Conservation (phyloP, 208 protist species). For the Entamoeba invadens region DNA sequence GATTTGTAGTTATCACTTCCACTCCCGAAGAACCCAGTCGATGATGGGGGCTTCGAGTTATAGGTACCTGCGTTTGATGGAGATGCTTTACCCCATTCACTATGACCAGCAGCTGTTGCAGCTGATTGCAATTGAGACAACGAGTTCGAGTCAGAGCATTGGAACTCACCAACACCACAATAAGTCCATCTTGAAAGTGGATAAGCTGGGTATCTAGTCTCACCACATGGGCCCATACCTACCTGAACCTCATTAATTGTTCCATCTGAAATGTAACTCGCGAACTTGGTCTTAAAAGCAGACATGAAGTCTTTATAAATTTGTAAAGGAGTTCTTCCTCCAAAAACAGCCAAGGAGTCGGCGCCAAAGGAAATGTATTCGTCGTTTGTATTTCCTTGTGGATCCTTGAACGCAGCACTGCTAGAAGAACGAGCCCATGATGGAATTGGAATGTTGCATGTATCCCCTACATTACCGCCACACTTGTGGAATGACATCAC, state of each 20-base stretch:
- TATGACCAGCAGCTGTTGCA: slow-evolving; percentile 24
- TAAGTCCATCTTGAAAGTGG: slow-evolving; percentile 35
- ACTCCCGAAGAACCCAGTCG: neutral
- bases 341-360: slow-evolving; percentile 41
- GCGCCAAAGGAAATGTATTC: slow-evolving; percentile 49
- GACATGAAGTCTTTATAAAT: slow-evolving; percentile 33
- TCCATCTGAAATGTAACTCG: neutral
- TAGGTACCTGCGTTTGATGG: slow-evolving; percentile 18
- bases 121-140: slow-evolving; percentile 26
- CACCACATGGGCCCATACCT: slow-evolving; percentile 44
- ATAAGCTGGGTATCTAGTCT: slow-evolving; percentile 52
- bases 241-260: slow-evolving; percentile 41
- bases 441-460: slow-evolving; percentile 48
- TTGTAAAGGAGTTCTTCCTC: slow-evolving; percentile 45
- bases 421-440: slow-evolving; percentile 40
- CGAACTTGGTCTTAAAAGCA: neutral
- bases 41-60: neutral
- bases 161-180: slow-evolving; percentile 48
- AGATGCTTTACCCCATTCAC: slow-evolving; percentile 20
- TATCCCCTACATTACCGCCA: slow-evolving; percentile 56
- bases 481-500: slow-evolving; percentile 50
- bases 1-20: neutral
- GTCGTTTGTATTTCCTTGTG: slow-evolving; percentile 30
- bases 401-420: slow-evolving; percentile 50
- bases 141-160: slow-evolving; percentile 46